phyloP scores from a whole-genome alignment of 2,329 filamentous ascomycete species.

The Arachnomyces sp. region DNA sequence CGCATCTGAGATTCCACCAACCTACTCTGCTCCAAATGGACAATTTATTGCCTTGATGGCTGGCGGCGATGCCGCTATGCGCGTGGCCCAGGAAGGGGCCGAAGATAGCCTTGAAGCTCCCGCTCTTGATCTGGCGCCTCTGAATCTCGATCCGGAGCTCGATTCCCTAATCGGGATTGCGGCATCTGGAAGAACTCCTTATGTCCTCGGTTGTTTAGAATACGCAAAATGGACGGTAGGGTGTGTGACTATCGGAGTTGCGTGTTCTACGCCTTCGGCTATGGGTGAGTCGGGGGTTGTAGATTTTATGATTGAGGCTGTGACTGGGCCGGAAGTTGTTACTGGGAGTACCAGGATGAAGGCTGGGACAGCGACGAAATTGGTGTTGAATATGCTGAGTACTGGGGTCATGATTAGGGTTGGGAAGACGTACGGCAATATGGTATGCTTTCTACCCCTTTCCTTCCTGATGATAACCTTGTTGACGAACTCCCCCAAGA shows the following conservation, averaged over 20 bases:
- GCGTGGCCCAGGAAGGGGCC: constrained; percentile 35
- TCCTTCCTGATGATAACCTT: background rate
- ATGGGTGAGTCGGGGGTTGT: constrained; percentile 21
- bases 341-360: constrained; percentile 43
- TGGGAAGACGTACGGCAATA: constrained; percentile 38
- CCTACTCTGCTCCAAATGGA: constrained; percentile 30
- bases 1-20: constrained; percentile 38
- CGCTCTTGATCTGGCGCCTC: constrained; percentile 22
- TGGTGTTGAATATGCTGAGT: constrained; percentile 40
- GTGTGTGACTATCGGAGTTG: constrained; percentile 32
- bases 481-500: constrained; percentile 13
- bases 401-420: constrained; percentile 36
- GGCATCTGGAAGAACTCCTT: constrained; percentile 38
- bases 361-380: constrained; percentile 40
- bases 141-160: constrained; percentile 21
- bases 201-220: constrained; percentile 32
- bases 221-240: constrained; percentile 27
- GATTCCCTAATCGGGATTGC: constrained; percentile 39
- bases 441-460: constrained; percentile 21
- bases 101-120: constrained; percentile 31
- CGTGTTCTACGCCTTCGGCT: constrained; percentile 31
- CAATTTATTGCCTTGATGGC: constrained; percentile 39
- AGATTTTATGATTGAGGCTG: constrained; percentile 29
- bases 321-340: constrained; percentile 38
- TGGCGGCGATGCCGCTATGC: constrained; percentile 35